Conservation (phyloP, 2,329 filamentous ascomycete species). For the Botrytis fabae region DNA sequence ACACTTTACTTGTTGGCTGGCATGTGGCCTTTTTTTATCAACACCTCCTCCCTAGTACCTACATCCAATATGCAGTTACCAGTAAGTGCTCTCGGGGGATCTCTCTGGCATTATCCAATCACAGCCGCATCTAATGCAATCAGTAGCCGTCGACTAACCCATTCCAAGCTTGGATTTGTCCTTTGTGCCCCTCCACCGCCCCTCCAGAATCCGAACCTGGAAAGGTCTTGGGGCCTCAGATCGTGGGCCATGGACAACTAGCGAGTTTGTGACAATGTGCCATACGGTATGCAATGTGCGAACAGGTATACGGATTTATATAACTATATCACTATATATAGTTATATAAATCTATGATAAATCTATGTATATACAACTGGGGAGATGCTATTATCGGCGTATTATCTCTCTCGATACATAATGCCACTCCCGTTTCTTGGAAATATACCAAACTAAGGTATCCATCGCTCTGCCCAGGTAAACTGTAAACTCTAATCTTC, state of each 20-base stretch:
- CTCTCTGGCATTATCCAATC: neutral
- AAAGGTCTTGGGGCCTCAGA: neutral
- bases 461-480: neutral
- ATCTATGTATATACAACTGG: too few relatives aligned
- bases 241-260: too few relatives aligned
- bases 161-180: too few relatives aligned
- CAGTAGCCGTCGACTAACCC: too few relatives aligned
- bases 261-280: neutral
- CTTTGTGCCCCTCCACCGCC: neutral
- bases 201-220: neutral
- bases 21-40: neutral
- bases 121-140: neutral
- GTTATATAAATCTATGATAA: too few relatives aligned
- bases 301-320: too few relatives aligned
- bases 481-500: conserved; percentile 13
- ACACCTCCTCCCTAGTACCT: too few relatives aligned
- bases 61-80: neutral
- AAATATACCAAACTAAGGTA: neutral
- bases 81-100: neutral
- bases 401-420: too few relatives aligned
- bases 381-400: too few relatives aligned
- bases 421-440: too few relatives aligned
- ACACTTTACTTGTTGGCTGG: neutral
- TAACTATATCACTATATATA: too few relatives aligned
- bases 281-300: too few relatives aligned